These are phyloP conservation scores for Trichosporon sp. DNA, from an alignment of 1,284 basidiomycete species.

Conservation along the genomic window DNA sequence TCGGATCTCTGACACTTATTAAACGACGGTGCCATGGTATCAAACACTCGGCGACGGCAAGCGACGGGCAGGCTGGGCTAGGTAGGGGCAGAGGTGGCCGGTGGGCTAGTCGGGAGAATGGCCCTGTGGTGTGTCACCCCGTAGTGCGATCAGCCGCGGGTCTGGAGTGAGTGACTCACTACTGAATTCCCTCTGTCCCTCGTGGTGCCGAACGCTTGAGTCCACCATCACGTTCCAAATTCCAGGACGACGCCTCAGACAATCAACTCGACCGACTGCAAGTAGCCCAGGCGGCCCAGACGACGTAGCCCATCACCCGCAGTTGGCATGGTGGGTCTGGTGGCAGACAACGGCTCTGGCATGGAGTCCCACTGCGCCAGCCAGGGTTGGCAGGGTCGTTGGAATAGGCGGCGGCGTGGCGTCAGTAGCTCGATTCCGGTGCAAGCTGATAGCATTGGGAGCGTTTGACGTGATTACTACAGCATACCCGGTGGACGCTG, in stretches of 20 bases:
- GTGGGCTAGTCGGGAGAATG: too few species aligned
- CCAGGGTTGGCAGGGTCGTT: background rate
- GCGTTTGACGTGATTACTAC: too few species aligned
- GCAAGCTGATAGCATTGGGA: too few species aligned
- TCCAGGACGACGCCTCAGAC: background rate
- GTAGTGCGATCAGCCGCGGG: background rate
- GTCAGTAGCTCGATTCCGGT: background rate
- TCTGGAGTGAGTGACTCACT: background rate
- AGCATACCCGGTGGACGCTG: too few species aligned
- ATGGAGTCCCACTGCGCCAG: background rate
- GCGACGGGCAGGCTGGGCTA: too few species aligned
- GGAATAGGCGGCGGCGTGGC: background rate
- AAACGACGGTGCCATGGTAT: too few species aligned
- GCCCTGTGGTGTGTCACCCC: background rate
- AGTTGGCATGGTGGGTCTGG: background rate
- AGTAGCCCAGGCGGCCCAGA: background rate
- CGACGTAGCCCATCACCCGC: background rate
- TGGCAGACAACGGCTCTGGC: background rate
- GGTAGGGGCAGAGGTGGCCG: too few species aligned
- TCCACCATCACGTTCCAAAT: too few species aligned
- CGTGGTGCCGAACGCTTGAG: background rate
- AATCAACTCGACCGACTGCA: background rate
- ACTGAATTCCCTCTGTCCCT: background rate
- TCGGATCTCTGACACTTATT: too few species aligned
- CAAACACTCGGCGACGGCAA: background rate